phyloP scores from a whole-genome alignment of 495 filamentous ascomycete genomes.

The Bacidia gigantensis region DNA sequence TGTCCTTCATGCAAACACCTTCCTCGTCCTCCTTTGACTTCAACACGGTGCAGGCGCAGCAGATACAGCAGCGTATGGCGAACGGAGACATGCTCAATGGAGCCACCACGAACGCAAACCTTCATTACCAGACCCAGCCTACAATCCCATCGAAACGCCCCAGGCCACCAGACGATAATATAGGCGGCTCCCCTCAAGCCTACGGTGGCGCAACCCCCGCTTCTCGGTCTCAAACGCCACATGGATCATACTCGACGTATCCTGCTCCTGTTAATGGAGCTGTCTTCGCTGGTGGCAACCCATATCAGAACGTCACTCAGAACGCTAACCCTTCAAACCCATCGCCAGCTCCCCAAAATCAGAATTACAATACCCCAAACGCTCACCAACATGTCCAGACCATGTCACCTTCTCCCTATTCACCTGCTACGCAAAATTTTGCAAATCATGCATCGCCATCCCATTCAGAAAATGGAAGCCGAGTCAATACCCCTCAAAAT shows the following conservation, averaged over 20 bases:
- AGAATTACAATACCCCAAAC: slow-evolving; percentile 48
- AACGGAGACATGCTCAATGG: slow-evolving; percentile 73
- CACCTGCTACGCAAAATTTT: slow-evolving; percentile 63
- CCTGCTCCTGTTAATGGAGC: slow-evolving; percentile 44
- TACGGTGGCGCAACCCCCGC: slow-evolving; percentile 57
- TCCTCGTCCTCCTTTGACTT: slow-evolving; percentile 43
- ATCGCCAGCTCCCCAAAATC: slow-evolving; percentile 72
- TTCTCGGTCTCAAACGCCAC: slow-evolving; percentile 87
- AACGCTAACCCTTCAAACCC: slow-evolving; percentile 70
- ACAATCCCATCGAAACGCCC: slow-evolving; percentile 81
- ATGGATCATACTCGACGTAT: slow-evolving; percentile 50
- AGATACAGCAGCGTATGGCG: slow-evolving; percentile 55
- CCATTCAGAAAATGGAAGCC: slow-evolving; percentile 59
- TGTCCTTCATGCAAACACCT: slow-evolving; percentile 37
- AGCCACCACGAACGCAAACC: slow-evolving; percentile 59
- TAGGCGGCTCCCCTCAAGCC: slow-evolving; percentile 69
- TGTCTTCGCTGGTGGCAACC: slow-evolving; percentile 44
- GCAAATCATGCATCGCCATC: slow-evolving; percentile 64
- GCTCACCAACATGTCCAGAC: slow-evolving; percentile 75
- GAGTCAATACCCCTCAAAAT: slow-evolving; percentile 64
- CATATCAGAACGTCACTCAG: slow-evolving; percentile 73
- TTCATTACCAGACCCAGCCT: slow-evolving; percentile 64
- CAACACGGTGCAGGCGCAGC: slow-evolving; percentile 34
- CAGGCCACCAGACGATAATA: slow-evolving; percentile 67
- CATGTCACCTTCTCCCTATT: slow-evolving; percentile 82